Evolutionary conservation across 495 filamentous ascomycete genomes (phyloP), one percentile per base, ranked within the genome.

Genomic region (Cercophora samala): DNA sequence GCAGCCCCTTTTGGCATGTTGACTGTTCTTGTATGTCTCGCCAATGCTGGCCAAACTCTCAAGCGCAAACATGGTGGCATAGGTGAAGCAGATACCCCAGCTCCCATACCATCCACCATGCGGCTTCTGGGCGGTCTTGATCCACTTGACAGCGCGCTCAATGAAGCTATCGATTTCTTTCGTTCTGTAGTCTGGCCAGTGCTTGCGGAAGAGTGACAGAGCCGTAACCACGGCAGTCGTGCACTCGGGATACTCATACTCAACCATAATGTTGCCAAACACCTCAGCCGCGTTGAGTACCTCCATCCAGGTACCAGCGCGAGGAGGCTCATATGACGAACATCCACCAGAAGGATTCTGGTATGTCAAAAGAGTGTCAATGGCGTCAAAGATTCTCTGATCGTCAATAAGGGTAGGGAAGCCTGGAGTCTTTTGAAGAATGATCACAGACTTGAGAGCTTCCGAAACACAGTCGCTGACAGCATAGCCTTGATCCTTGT

Each of bases 71-170:
- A 97, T 92, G 52, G 87, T 88, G 0, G 95, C 95, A 74, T 99
- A 98, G 2, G 92, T 97, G 78, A 94, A 98, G 77, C 96, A 98
- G 75, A 99, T 94, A 53, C 92, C 96, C 95, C 95, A 99, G 71
- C 87, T 91, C 19, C 96, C 95, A 73, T 97, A 97, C 95, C 95
- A 99, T 67, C 88, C 90, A 2, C 95, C 95, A 73, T 98, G 92
- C 0, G 77, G 73, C n/a, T 86, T 81, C 75, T 98, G 96, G 17
- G 87, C 84, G 8, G 82, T 83, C 73, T 93, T 91, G 77, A 99
- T 95, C 74, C 91, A 97, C 25, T 76, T 76, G 1, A 97, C 84
- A 0, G 93, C 93, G 54, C 86, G 82, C 0, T 80, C 78, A 29
- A 93, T 89, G 59, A 92, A 90, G 5, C 68, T 78, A 4, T 84